Evolutionary conservation across 192 early-diverging fungal genomes (phyloP).

Genomic region (Coemansia umbellata): DNA sequence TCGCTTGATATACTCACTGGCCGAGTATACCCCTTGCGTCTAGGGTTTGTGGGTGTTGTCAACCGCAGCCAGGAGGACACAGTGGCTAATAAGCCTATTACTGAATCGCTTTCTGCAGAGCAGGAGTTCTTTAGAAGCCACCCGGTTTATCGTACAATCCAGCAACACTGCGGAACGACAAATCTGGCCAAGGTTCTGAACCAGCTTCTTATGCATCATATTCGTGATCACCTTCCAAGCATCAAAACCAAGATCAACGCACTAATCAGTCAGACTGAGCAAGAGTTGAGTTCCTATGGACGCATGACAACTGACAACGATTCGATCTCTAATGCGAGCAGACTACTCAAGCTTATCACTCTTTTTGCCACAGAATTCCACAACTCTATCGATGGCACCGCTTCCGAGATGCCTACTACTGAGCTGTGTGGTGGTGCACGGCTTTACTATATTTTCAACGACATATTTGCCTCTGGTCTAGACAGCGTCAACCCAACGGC

Average conservation of each 20-base stretch:
- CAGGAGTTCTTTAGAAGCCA: conserved; percentile 67
- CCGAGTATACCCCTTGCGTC: conserved; percentile 68
- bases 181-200: conserved; percentile 68
- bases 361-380: conserved; percentile 75
- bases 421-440: conserved; percentile 79
- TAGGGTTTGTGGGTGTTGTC: conserved; percentile 79
- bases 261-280: conserved; percentile 73
- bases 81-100: conserved; percentile 64
- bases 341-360: conserved; percentile 67
- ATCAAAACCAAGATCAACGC: conserved; percentile 72
- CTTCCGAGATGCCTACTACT: conserved; percentile 65
- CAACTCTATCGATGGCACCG: conserved; percentile 74
- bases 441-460: conserved; percentile 81
- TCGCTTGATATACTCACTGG: conserved; percentile 77
- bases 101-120: conserved; percentile 63
- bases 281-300: conserved; percentile 68
- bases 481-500: conserved; percentile 69
- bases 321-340: conserved; percentile 32
- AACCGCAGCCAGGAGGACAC: conserved; percentile 84
- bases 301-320: conserved; percentile 31
- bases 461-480: conserved; percentile 69
- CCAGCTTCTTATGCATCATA: conserved; percentile 74
- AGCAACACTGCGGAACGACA: conserved; percentile 67
- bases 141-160: conserved; percentile 67
- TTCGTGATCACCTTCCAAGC: conserved; percentile 72